These are phyloP conservation scores for Pseudonitzschia multistriata DNA, from an alignment of 108 stramenopile species.

Conservation along the genomic window DNA sequence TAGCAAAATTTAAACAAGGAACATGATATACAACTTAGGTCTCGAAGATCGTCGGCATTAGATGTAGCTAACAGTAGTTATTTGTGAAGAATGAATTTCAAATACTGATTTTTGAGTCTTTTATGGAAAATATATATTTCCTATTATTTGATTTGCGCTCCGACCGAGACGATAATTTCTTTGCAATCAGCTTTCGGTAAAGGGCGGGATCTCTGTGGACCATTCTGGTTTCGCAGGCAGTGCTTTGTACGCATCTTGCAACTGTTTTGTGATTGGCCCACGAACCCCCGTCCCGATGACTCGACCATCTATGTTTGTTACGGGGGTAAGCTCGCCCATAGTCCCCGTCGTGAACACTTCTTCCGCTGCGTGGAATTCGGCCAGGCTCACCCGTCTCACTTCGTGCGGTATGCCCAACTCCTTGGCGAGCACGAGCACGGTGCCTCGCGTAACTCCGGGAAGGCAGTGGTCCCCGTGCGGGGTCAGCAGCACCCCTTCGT, in stretches of 20 bases:
- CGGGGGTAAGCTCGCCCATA: conserved; percentile 93
- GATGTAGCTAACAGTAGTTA: no score
- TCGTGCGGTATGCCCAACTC: conserved; percentile 68
- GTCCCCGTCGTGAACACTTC: conserved; percentile 94
- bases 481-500: conserved; percentile 73
- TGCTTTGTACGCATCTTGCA: conserved; percentile 75
- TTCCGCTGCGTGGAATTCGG: conserved; percentile 87
- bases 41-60: no score
- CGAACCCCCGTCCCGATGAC: conserved; percentile 58
- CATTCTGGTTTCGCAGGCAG: conserved; percentile 55
- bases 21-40: no score
- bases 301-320: conserved; percentile 87
- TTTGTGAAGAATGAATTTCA: no score
- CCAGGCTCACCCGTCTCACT: conserved; percentile 69
- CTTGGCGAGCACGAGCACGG: conserved; percentile 63
- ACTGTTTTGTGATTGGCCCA: conserved; percentile 63
- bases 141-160: no score
- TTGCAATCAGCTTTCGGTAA: conserved; percentile 8
- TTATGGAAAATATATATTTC: no score
- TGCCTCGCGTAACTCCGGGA: conserved; percentile 85
- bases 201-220: conserved; percentile 55
- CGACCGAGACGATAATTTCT: background rate
- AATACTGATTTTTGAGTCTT: no score
- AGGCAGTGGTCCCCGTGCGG: conserved; percentile 87
- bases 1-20: no score